phyloP scores from a whole-genome alignment of 768 basidiomycete species.

The Russula virescens region DNA sequence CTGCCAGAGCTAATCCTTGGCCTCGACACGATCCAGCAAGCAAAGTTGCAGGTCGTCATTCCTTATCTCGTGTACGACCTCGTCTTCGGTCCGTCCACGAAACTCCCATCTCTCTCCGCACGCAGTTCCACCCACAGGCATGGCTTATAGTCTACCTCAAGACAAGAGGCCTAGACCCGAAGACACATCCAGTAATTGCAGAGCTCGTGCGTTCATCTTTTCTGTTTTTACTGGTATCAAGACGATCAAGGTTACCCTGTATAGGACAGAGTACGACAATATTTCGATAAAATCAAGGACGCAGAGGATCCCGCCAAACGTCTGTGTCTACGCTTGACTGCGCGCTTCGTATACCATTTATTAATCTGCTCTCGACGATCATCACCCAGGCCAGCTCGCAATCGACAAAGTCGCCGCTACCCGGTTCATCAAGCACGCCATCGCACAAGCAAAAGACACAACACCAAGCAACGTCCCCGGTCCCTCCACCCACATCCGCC shows the following conservation, averaged over 20 bases:
- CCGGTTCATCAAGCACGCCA: conserved; percentile 82
- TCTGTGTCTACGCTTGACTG: conserved; percentile 30
- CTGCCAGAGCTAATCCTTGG: conserved; percentile 59
- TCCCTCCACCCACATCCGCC: conserved; percentile 23
- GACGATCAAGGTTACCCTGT: background rate
- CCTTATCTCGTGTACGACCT: conserved; percentile 85
- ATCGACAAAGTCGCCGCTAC: conserved; percentile 75
- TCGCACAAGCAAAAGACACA: conserved; percentile 48
- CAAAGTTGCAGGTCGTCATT: conserved; percentile 70
- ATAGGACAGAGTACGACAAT: conserved; percentile 74
- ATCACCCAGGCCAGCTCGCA: conserved; percentile 34
- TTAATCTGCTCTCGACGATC: background rate
- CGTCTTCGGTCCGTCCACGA: conserved; percentile 59
- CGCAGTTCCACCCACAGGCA: background rate
- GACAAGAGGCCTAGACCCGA: conserved; percentile 72
- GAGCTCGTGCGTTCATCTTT: conserved; percentile 48
- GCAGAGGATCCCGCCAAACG: conserved; percentile 65
- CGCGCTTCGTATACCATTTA: background rate
- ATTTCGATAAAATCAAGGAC: conserved; percentile 76
- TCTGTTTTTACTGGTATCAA: background rate
- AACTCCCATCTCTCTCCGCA: background rate
- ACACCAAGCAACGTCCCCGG: conserved; percentile 2
- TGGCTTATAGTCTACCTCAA: conserved; percentile 65
- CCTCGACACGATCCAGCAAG: conserved; percentile 71
- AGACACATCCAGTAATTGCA: conserved; percentile 66